Conservation (phyloP, 148 eudicot species). For the Vaccinium darrowii region DNA sequence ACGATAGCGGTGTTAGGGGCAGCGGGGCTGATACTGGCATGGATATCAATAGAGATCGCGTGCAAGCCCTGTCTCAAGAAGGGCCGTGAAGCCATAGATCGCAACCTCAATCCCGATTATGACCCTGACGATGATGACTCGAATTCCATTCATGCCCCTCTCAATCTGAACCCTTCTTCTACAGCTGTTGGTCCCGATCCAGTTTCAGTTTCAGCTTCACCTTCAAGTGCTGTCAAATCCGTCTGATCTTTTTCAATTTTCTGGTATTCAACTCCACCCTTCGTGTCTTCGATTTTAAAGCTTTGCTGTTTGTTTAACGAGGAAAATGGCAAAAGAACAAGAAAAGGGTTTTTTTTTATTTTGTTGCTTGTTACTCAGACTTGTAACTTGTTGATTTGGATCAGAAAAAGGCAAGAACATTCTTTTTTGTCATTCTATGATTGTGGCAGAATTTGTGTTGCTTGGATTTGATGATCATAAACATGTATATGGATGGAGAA, state of each 20-base stretch:
- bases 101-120: constrained; percentile 76
- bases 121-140: constrained; percentile 66
- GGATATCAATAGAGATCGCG: constrained; percentile 80
- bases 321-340: background rate
- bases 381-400: background rate
- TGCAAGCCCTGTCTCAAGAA: constrained; percentile 85
- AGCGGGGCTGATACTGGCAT: constrained; percentile 60
- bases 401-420: background rate
- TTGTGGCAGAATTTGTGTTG: background rate
- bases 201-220: background rate
- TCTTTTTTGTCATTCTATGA: background rate
- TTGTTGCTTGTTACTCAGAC: background rate
- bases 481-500: background rate
- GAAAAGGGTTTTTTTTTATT: background rate
- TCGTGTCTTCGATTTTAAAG: background rate
- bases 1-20: constrained; percentile 66
- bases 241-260: constrained; percentile 25
- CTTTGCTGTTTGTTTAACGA: background rate
- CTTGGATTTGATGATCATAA: background rate
- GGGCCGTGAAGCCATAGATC: constrained; percentile 89
- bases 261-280: background rate
- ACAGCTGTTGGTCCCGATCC: constrained; percentile 21
- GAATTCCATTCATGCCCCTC: constrained; percentile 44
- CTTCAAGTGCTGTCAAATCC: constrained; percentile 24
- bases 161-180: constrained; percentile 34